Conservation (phyloP, 495 filamentous ascomycete species). For the Penicillium odoratum region DNA sequence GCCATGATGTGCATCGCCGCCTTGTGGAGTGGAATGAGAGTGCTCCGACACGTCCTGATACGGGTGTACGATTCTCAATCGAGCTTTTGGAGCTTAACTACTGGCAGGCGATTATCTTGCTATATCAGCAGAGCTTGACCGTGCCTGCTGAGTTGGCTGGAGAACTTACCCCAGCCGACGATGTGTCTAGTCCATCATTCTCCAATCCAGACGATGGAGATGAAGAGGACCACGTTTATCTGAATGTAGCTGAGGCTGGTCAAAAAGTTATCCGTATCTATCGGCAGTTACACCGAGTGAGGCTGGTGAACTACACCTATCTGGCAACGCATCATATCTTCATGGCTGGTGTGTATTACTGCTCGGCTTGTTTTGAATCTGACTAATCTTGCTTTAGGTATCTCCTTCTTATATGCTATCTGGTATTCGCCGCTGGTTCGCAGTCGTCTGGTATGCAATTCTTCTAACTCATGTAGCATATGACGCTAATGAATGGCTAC, state of each 20-base stretch:
- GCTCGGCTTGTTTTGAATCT: conserved; percentile 1
- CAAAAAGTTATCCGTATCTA: conserved; percentile 91
- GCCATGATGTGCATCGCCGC: conserved; percentile 80
- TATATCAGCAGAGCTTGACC: conserved; percentile 87
- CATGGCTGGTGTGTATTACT: conserved; percentile 69
- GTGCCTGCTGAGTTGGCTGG: conserved; percentile 82
- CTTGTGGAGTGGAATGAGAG: conserved; percentile 84
- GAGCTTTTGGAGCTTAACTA: conserved; percentile 93
- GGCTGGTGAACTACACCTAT: conserved; percentile 94
- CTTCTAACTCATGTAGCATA: not conserved
- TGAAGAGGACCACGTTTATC: conserved; percentile 86
- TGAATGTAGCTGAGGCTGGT: conserved; percentile 92
- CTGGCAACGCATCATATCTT: conserved; percentile 96
- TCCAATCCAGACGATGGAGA: conserved; percentile 62
- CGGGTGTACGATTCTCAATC: conserved; percentile 80
- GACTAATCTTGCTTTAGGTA: conserved; percentile 52
- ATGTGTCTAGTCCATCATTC: conserved; percentile 61
- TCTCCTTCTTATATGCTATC: conserved; percentile 94
- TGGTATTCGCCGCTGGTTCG: conserved; percentile 93
- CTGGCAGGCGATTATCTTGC: conserved; percentile 97
- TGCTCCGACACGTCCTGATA: conserved; percentile 73
- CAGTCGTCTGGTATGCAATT: conserved; percentile 67
- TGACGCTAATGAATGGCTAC: conserved; percentile 6
- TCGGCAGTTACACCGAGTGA: conserved; percentile 81
- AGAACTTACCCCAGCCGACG: conserved; percentile 70